Evolutionary conservation across 257 asterid genomes (phyloP).

Genomic region (Jacaranda copaia): DNA sequence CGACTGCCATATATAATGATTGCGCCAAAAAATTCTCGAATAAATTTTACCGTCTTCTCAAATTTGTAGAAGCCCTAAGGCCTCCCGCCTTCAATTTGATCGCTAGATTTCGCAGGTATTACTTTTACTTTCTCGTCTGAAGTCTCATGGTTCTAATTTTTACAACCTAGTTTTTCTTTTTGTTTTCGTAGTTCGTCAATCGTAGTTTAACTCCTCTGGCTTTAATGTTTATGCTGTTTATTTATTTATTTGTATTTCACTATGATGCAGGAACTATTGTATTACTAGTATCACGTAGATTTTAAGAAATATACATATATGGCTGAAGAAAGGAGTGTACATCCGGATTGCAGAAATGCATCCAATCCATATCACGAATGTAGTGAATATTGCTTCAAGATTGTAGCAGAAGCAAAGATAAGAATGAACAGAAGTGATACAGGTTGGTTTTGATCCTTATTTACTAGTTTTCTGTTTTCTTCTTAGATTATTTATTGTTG

Average conservation of each 20-base stretch:
- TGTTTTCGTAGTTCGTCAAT: background rate
- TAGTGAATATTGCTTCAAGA: constrained; percentile 64
- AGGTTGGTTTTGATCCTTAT: constrained; percentile 39
- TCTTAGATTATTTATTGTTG: background rate
- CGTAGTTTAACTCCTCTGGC: background rate
- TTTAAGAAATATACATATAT: constrained; percentile 6
- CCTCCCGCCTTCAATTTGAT: constrained; percentile 29
- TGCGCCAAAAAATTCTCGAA: constrained; percentile 9
- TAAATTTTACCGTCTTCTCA: background rate
- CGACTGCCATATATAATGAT: too few relatives aligned
- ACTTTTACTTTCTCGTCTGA: background rate
- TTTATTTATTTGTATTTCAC: background rate
- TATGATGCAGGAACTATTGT: constrained; percentile 12
- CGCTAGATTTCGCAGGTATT: constrained; percentile 8
- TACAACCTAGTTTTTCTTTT: background rate
- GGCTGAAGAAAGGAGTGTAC: constrained; percentile 64
- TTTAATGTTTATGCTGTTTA: background rate
- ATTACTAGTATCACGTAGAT: background rate
- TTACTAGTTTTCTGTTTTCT: background rate
- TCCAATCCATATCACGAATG: constrained; percentile 76
- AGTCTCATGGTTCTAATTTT: background rate
- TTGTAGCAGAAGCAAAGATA: constrained; percentile 64
- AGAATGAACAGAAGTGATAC: constrained; percentile 37
- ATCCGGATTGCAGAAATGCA: constrained; percentile 76
- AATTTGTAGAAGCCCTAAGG: background rate